Percentiles rank a stretch among this genome's conserved stretches.
Evolutionary conservation across 768 basidiomycete genomes (phyloP).

Genomic region (Leucosporidium yakuticum): DNA sequence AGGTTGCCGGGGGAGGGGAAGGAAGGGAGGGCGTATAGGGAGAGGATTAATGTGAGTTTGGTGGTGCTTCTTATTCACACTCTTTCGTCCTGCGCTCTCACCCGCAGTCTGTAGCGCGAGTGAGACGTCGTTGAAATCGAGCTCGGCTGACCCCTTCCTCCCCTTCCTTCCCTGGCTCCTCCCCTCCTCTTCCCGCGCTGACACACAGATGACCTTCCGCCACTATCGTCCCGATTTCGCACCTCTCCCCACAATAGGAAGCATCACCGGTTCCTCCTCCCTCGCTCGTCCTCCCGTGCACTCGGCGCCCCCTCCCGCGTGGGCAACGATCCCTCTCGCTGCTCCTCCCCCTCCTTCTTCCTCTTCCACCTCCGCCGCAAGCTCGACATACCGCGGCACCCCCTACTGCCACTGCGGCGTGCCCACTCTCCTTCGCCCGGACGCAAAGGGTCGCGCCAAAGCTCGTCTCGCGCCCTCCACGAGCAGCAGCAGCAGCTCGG

Average conservation of each 20-base stretch:
- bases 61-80: background rate
- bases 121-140: no score
- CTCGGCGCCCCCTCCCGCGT: background rate
- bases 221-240: conserved; percentile 39
- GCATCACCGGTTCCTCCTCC: background rate
- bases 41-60: conserved; percentile 36
- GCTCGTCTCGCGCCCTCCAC: background rate
- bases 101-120: background rate
- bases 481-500: background rate
- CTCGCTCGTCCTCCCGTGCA: no score
- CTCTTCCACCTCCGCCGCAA: no score
- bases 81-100: background rate
- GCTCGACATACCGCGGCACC: conserved; percentile 16
- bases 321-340: no score
- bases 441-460: conserved; percentile 20
- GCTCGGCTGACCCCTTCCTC: background rate
- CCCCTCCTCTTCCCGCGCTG: background rate
- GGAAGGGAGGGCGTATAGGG: conserved; percentile 14
- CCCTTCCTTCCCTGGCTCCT: background rate
- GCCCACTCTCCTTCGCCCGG: conserved; percentile 35
- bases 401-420: conserved; percentile 37
- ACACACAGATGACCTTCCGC: conserved; percentile 33
- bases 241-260: conserved; percentile 2
- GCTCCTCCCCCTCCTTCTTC: no score
- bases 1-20: conserved; percentile 11